Evolutionary conservation across 2,329 filamentous ascomycete genomes (phyloP).

Genomic region (Microsporum audouinii): DNA sequence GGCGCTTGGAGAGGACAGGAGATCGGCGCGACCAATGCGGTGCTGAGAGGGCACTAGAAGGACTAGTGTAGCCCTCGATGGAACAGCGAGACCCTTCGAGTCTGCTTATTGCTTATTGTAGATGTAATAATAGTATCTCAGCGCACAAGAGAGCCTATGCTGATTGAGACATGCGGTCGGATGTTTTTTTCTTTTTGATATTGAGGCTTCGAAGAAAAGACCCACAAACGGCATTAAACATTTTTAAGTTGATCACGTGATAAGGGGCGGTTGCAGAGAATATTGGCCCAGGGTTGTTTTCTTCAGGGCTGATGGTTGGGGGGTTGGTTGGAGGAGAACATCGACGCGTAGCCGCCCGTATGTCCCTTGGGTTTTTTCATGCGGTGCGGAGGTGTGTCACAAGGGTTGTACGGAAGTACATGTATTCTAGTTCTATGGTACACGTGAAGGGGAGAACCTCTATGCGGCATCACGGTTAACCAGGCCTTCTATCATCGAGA

Average conservation of each 20-base stretch:
- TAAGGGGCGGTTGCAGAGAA: neutral
- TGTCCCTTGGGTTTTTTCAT: neutral
- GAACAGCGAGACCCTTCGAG: neutral
- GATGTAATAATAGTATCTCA: neutral
- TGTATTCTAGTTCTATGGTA: conserved; percentile 4
- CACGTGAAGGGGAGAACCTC: neutral
- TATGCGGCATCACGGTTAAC: conserved; percentile 10
- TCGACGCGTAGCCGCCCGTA: neutral
- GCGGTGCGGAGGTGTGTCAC: neutral
- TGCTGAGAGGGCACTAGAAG: neutral
- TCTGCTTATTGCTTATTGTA: neutral
- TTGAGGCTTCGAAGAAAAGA: neutral
- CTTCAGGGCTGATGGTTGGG: neutral
- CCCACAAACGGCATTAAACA: neutral
- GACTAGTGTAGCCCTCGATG: neutral
- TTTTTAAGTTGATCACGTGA: neutral
- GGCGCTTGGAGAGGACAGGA: conserved; percentile 3
- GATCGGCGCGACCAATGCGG: conserved; percentile 4
- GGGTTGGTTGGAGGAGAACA: neutral
- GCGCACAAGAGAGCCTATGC: neutral
- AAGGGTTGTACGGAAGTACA: neutral
- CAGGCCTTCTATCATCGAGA: conserved; percentile 56
- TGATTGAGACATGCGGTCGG: neutral
- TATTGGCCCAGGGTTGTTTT: neutral
- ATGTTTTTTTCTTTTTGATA: neutral